These are phyloP conservation scores for Gyrodon lividus DNA, from an alignment of 768 basidiomycete genomes.

Conservation along the genomic window DNA sequence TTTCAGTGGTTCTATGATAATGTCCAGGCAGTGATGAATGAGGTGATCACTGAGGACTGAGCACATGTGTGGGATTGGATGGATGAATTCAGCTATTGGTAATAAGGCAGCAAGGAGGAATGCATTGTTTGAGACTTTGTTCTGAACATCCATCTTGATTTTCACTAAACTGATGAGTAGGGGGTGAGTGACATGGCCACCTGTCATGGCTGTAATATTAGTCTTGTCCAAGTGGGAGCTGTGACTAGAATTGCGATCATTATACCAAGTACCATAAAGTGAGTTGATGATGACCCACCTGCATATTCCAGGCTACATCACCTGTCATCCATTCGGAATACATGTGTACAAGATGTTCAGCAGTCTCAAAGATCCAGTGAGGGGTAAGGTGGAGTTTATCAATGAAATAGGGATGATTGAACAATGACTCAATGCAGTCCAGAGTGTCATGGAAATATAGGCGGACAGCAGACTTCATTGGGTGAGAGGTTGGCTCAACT, in stretches of 20 bases:
- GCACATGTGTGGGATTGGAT: constrained; percentile 4
- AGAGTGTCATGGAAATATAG: constrained; percentile 27
- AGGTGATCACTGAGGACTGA: constrained; percentile 26
- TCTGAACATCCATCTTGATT: constrained; percentile 19
- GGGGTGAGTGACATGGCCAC: constrained; percentile 30
- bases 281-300: constrained; percentile 17
- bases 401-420: constrained; percentile 19
- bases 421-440: constrained; percentile 21
- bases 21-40: no score
- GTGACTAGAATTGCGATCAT: background rate
- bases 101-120: constrained; percentile 15
- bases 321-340: constrained; percentile 26
- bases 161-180: constrained; percentile 33
- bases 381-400: constrained; percentile 21
- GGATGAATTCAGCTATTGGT: constrained; percentile 16
- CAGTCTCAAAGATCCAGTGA: constrained; percentile 6
- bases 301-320: constrained; percentile 25
- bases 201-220: constrained; percentile 29
- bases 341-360: constrained; percentile 3
- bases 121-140: background rate
- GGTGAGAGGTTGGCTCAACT: constrained; percentile 1
- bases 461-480: constrained; percentile 20
- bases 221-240: constrained; percentile 33
- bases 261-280: no score
- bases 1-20: constrained; percentile 30